Conservation (phyloP, 805 yeast species). For the Yarrowia sp. region DNA sequence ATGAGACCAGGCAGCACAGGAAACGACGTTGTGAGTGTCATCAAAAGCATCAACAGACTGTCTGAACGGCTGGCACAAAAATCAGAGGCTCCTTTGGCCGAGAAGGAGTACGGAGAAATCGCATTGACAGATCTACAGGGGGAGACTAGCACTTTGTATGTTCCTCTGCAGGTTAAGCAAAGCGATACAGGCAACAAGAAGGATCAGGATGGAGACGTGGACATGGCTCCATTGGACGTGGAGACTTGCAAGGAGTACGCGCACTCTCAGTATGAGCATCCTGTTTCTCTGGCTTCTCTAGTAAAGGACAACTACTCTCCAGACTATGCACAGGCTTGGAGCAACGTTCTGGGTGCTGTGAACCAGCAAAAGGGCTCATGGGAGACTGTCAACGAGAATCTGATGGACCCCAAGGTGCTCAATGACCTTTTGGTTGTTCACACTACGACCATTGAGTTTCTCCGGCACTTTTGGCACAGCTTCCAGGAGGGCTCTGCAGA, state of each 20-base stretch:
- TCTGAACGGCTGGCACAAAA: slow-evolving; percentile 68
- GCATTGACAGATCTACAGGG: not conserved
- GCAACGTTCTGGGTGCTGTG: not conserved
- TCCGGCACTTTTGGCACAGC: slow-evolving; percentile 64
- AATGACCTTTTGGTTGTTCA: slow-evolving; percentile 42
- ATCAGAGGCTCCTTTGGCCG: not conserved
- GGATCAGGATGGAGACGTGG: not conserved
- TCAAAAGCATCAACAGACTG: slow-evolving; percentile 84
- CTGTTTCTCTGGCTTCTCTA: not conserved
- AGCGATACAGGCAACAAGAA: not conserved
- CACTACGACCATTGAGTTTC: slow-evolving; percentile 69
- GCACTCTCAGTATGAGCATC: not conserved
- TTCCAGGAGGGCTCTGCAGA: slow-evolving; percentile 41
- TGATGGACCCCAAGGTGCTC: slow-evolving; percentile 16
- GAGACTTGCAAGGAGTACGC: not conserved
- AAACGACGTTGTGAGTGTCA: slow-evolving; percentile 66
- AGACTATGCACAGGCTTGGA: not conserved
- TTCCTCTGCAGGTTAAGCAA: not conserved
- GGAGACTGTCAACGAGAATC: not conserved
- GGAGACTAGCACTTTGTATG: not conserved
- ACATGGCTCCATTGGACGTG: not conserved
- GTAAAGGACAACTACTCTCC: not conserved
- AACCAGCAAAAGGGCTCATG: not conserved
- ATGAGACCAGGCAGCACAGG: slow-evolving; percentile 64
- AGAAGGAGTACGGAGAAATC: not conserved